These are phyloP conservation scores for Nicotiana noctiflora DNA, from an alignment of 257 asterid genomes.

Conservation along the genomic window DNA sequence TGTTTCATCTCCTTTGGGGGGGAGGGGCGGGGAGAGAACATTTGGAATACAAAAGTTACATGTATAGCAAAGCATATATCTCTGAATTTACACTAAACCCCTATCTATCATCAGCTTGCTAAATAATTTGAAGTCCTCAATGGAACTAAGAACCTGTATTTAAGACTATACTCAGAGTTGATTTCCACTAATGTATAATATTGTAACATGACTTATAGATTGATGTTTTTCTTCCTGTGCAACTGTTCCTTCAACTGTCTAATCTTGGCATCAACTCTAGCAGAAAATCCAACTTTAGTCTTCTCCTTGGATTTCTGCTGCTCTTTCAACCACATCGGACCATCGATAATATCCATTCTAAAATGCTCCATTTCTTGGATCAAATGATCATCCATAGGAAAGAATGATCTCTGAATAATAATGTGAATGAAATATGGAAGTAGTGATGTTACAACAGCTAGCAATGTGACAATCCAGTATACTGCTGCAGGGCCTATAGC, in stretches of 20 bases:
- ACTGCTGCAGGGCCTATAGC: slow-evolving; percentile 75
- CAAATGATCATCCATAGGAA: slow-evolving; percentile 88
- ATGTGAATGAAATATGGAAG: slow-evolving; percentile 82
- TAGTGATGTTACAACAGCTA: slow-evolving; percentile 56
- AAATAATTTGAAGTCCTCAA: not conserved
- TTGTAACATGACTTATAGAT: not conserved
- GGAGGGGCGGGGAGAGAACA: no score
- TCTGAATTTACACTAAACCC: not conserved
- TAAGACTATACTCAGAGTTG: not conserved
- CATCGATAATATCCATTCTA: slow-evolving; percentile 67
- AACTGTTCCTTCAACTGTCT: slow-evolving; percentile 64
- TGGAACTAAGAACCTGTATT: not conserved
- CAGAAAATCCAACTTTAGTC: slow-evolving; percentile 82
- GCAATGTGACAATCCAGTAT: slow-evolving; percentile 70
- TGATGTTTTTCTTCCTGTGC: slow-evolving; percentile 41
- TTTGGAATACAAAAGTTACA: not conserved
- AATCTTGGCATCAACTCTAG: slow-evolving; percentile 89
- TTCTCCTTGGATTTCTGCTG: slow-evolving; percentile 64
- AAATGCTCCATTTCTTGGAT: slow-evolving; percentile 87
- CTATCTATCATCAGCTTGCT: not conserved
- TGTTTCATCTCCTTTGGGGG: not conserved
- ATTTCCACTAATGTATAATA: not conserved
- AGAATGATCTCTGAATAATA: slow-evolving; percentile 62
- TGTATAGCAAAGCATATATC: not conserved
- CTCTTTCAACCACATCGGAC: slow-evolving; percentile 82